Evolutionary conservation across 2,329 filamentous ascomycete species (phyloP), one percentile per base, ranked within the genome.

Genomic region (Phialocephala subalpina): DNA sequence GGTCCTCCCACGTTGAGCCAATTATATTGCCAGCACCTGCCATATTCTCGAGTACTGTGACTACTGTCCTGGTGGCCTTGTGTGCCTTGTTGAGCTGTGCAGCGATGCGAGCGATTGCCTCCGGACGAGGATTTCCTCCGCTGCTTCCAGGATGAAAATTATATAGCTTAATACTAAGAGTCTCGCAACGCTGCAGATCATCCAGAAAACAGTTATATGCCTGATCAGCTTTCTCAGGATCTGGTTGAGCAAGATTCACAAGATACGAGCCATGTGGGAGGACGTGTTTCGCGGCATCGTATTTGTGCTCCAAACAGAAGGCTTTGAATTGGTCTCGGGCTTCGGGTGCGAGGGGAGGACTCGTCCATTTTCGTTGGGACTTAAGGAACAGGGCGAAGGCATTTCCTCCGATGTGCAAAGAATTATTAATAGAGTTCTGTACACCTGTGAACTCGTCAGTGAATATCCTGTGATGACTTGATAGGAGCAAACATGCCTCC

Each of bases 71-170:
- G 0, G 92, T 97, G 64, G 90, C 92, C 62, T 85, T 83, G 75
- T 98, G 93, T 0, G 94, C 91, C 65, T 86, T 86, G 77, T 97
- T 97, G 58, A 99, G 84, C 73, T 94, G 91, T 49, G 84, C 82
- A 1, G 96, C 94, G 58, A 99, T 92, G 45, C 96, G 88, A 16
- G 80, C 83, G 64, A 97, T 90, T 3, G 94, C 94, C 22, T 88
- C 89, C 0, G 84, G 81, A 40, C 90, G 87, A 3, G 86, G 83
- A 38, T 86, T 86, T 56, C 90, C 89, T 64, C 91, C 91, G 1
- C 91, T 91, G 64, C 90, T 94, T 22, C 96, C 96, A 0, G 96
- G 96, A 77, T 99, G 96, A 81, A 99, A 98, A 80, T 99, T 99
- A 83, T 98, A 99, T n/a, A 97, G 85, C 68, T 82, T 84, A 74